Conservation (phyloP, 2,329 filamentous ascomycete species). For the Ophiostoma perfectum region DNA sequence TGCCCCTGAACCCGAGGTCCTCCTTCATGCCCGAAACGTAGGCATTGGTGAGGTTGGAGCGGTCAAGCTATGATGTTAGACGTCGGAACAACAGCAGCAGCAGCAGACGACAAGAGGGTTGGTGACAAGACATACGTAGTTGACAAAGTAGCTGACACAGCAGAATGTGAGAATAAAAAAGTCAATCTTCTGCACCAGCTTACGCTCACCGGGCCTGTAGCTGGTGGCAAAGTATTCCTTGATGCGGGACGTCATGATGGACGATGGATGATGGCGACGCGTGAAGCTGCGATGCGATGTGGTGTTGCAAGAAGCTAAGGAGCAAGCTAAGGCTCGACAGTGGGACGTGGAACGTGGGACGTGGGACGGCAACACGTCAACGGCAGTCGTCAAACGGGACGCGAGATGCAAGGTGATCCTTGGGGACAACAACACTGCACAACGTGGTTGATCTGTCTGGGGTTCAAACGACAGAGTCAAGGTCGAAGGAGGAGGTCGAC, state of each 20-base stretch:
- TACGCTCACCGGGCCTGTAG: conserved; percentile 31
- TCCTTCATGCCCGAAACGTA: conserved; percentile 52
- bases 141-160: conserved; percentile 53
- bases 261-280: background rate
- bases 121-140: conserved; percentile 40
- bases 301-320: background rate
- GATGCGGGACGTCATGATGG: conserved; percentile 24
- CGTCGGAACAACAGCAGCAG: too few relatives aligned
- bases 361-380: too few relatives aligned
- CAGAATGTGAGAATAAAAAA: conserved; percentile 62
- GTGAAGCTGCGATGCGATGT: background rate
- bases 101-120: background rate
- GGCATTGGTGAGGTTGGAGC: conserved; percentile 49
- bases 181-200: conserved; percentile 36
- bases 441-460: background rate
- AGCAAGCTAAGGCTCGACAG: background rate
- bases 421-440: background rate
- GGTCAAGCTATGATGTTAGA: conserved; percentile 38
- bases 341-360: background rate
- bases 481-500: background rate
- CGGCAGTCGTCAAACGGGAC: background rate
- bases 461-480: background rate
- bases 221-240: conserved; percentile 23
- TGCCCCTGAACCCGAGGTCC: conserved; percentile 44
- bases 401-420: conserved; percentile 9